phyloP scores from a whole-genome alignment of 2,329 filamentous ascomycete genomes.

The Aspergillus udagawae region DNA sequence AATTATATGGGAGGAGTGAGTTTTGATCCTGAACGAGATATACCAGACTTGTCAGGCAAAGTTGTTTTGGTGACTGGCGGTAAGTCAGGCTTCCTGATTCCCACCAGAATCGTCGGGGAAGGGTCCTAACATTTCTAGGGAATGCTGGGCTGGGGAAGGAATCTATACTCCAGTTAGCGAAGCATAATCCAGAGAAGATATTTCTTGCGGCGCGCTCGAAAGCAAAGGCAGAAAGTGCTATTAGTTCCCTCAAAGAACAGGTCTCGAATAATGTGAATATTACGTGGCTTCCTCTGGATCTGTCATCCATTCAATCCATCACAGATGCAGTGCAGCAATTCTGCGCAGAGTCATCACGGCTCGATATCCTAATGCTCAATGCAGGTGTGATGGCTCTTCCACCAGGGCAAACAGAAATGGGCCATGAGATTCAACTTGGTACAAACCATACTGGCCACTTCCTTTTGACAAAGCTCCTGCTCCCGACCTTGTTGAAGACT shows the following conservation, averaged over 20 bases:
- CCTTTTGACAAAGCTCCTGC: slow-evolving; percentile 31
- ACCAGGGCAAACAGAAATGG: slow-evolving; percentile 29
- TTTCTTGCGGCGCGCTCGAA: slow-evolving; percentile 35
- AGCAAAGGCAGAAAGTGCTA: slow-evolving; percentile 11
- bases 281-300: slow-evolving; percentile 34
- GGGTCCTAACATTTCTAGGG: slow-evolving; percentile 22
- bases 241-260: slow-evolving; percentile 10
- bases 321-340: no score
- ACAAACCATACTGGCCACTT: slow-evolving; percentile 40
- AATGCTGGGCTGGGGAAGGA: slow-evolving; percentile 49
- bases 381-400: slow-evolving; percentile 42
- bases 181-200: slow-evolving; percentile 38
- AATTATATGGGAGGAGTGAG: slow-evolving; percentile 8
- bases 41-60: slow-evolving; percentile 24
- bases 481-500: slow-evolving; percentile 28
- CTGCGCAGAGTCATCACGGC: no score
- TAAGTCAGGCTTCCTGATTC: no score
- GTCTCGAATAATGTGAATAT: slow-evolving; percentile 15
- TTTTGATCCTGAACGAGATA: slow-evolving; percentile 31
- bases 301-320: slow-evolving; percentile 35
- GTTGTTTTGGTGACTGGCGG: no score
- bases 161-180: slow-evolving; percentile 39
- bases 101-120: slow-evolving; percentile 10
- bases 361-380: slow-evolving; percentile 40
- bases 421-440: slow-evolving; percentile 38